Percentiles rank a stretch among this genome's conserved stretches.
Evolutionary conservation across 331 rosid genomes (phyloP).

Genomic region (Ulmus americana): DNA sequence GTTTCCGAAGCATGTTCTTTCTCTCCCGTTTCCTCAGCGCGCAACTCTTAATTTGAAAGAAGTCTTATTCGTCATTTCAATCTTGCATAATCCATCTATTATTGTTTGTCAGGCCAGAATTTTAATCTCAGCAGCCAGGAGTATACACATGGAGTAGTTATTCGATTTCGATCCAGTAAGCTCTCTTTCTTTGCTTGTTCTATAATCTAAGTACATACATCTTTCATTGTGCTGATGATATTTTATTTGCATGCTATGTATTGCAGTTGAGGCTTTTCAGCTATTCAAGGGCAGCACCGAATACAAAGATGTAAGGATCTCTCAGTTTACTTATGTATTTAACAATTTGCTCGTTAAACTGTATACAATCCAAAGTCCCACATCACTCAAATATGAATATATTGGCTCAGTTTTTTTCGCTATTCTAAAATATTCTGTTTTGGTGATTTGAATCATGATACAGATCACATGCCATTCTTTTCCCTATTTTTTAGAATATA

Average conservation of each 20-base stretch:
- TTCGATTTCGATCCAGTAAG: slow-evolving; percentile 80
- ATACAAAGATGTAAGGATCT: slow-evolving; percentile 68
- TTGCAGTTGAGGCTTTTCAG: slow-evolving; percentile 60
- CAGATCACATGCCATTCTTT: too few relatives aligned
- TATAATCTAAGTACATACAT: slow-evolving; percentile 23
- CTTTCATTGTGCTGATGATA: slow-evolving; percentile 27
- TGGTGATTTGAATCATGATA: too few relatives aligned
- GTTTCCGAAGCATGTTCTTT: background rate
- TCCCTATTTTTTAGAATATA: too few relatives aligned
- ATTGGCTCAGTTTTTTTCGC: too few relatives aligned
- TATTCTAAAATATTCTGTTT: too few relatives aligned
- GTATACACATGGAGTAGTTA: slow-evolving; percentile 63
- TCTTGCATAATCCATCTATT: background rate
- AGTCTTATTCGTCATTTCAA: background rate
- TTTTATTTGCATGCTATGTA: slow-evolving; percentile 28
- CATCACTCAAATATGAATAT: too few relatives aligned
- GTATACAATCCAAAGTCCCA: too few relatives aligned
- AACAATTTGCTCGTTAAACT: slow-evolving; percentile 12
- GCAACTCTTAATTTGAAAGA: background rate
- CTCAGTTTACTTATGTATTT: slow-evolving; percentile 3
- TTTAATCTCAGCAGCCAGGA: slow-evolving; percentile 54
- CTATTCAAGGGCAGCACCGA: slow-evolving; percentile 60
- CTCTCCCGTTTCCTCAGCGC: too few relatives aligned
- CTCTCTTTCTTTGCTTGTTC: slow-evolving; percentile 7
- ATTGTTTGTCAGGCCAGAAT: slow-evolving; percentile 53